Evolutionary conservation across 78 protist species (phyloP), one percentile per base, ranked within the genome.

Genomic region (Anaeramoeba ignava): DNA sequence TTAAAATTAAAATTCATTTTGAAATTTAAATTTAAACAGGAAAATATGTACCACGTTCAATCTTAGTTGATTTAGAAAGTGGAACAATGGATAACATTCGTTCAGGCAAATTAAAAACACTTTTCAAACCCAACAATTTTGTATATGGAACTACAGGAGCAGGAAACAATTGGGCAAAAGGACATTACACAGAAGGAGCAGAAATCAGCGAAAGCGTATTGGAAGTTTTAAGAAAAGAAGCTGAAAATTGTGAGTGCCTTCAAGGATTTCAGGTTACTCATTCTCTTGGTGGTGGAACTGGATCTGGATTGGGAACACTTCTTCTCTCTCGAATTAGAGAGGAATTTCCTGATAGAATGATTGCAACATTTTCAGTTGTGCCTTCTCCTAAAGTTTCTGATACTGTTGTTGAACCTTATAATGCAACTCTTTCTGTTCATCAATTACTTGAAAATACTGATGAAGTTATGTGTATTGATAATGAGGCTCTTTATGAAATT

Each of bases 121-220:
- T 97, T 41, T 97, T 91, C 96, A 97, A 95, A 92, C 99, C 98
- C 37, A 96, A 98, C 87, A 95, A 95, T 86, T 88, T 98, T 85
- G 92, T 96, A 89, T 87, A 94, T 36, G 98, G 98, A 96, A 95
- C 95, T 97, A 91, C 90, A 36, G 80, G 80, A 98, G 99, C 37
- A 94, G n/a, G n/a, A n/a, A n/a, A n/a, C n/a, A n/a, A n/a, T n/a
- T n/a, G n/a, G n/a, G n/a, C n/a, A n/a, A n/a, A 98, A 82, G 99
- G 99, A 78, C 98, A 96, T 93, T 98, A 96, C 94, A 98, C 98
- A 86, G 86, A 94, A 79, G 98, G 98, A 82, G 93, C 93, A 91
- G 98, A 96, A 92, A 88, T 92, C 82, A 85, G 93, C 78, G 98
- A 95, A 85, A 78, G 68, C 40, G n/a, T n/a, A 78, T 91, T 96